Evolutionary conservation across 169 alveolate genomes (phyloP), one percentile per base, ranked within the genome.

Genomic region (Plasmodium sp.): DNA sequence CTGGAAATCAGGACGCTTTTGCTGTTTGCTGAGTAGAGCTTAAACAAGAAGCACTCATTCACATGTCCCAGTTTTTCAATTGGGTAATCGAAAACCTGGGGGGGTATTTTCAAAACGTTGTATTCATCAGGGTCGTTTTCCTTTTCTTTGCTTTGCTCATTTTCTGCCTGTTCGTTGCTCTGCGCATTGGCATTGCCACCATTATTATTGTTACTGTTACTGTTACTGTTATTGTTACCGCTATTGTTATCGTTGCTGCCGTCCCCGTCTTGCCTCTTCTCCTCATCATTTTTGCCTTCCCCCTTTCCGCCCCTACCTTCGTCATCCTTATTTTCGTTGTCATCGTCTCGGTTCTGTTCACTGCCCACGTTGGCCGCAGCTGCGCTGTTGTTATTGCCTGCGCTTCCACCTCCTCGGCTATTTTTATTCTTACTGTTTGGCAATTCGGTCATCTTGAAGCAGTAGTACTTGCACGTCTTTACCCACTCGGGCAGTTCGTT

Each of bases 51-150:
- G 31, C 92, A 84, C 18, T 94, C 96, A 94, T 94, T 94, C 12
- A 94, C 96, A 92, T 94, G 96, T 3, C 96, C 96, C 18, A 94
- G 84, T 34, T 74, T 81, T 79, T 94, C 96, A 16, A 94, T 84
- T 33, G 94, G 86, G 14, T 83, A 92, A 33, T 94, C 92, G 75
- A 94, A 84, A 12, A 94, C 96, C 33, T 86, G 92, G 16, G 96
- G 93, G 5, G 96, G 96, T n/a, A 94, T 86, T 54, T 86, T 83
- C 90, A 94, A 56, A n/a, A 94, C 93, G 67, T 94, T 94, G 81
- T 79, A 94, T 67, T 94, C 96, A 77, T 94, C 96, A 6, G 95
- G 93, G 82, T 90, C 92, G 51, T 90, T 77, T 79, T 39, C 91
- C 51, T 58, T 45, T 10, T 90, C 75, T 56, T 22, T 62, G 41